phyloP scores from a whole-genome alignment of 225 moss, liverwort and hornwort species.

The Bryoerythrophyllum caledonicum region DNA sequence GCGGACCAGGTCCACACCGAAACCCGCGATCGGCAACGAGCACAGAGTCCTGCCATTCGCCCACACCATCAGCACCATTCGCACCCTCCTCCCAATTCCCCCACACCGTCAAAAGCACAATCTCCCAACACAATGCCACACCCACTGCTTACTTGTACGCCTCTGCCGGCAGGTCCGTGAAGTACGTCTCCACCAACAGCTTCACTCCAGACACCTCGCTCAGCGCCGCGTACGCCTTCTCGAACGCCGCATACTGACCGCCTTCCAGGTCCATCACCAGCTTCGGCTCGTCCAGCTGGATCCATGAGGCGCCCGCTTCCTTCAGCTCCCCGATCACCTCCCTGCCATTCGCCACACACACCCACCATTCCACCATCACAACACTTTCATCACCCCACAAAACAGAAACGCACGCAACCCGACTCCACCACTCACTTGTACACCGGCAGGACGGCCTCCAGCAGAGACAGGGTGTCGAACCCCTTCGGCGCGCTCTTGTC shows the following conservation, averaged over 20 bases:
- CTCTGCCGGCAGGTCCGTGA: slow-evolving; percentile 75
- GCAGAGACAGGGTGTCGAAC: slow-evolving; percentile 64
- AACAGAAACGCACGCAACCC: background rate
- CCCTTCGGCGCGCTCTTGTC: slow-evolving; percentile 66
- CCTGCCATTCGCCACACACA: background rate
- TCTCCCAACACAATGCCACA: background rate
- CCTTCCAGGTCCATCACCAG: slow-evolving; percentile 77
- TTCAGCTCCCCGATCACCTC: slow-evolving; percentile 32
- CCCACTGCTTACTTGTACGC: slow-evolving; percentile 58
- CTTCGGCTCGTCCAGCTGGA: slow-evolving; percentile 61
- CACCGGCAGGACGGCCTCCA: slow-evolving; percentile 68
- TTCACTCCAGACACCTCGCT: slow-evolving; percentile 48
- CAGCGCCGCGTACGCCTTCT: slow-evolving; percentile 39
- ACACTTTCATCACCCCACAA: background rate
- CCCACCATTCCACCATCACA: background rate
- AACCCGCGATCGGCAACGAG: slow-evolving; percentile 46
- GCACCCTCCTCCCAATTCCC: background rate
- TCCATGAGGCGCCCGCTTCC: slow-evolving; percentile 34
- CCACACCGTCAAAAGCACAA: background rate
- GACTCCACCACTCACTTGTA: slow-evolving; percentile 60
- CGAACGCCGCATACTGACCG: slow-evolving; percentile 35
- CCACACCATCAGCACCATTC: background rate
- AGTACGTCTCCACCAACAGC: slow-evolving; percentile 80
- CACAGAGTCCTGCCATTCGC: slow-evolving; percentile 44
- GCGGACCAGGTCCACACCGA: slow-evolving; percentile 84